phyloP scores from a whole-genome alignment of 805 yeast species.

The Torulaspora delbrueckii region DNA sequence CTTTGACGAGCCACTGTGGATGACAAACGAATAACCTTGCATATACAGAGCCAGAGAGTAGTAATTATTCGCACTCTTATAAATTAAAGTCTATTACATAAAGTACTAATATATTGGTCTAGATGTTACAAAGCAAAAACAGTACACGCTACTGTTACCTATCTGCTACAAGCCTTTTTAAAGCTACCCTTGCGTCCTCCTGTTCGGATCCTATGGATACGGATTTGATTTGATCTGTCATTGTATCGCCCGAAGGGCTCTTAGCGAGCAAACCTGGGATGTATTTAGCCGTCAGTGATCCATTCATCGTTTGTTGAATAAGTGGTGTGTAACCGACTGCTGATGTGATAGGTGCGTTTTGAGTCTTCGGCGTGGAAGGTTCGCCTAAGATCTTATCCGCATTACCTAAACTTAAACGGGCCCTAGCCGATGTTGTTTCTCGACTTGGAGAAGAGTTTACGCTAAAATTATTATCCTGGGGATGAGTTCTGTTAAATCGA shows the following conservation, averaged over 20 bases:
- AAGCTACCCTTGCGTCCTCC: constrained; percentile 33
- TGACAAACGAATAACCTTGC: constrained; percentile 7
- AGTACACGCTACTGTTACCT: neutral
- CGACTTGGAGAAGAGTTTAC: constrained; percentile 7
- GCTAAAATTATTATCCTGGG: constrained; percentile 4
- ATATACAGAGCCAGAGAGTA: neutral
- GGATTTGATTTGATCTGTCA: constrained; percentile 7
- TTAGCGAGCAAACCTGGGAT: constrained; percentile 14
- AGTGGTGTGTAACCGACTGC: constrained; percentile 32
- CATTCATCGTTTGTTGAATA: constrained; percentile 34
- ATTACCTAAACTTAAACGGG: neutral
- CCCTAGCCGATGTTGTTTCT: neutral
- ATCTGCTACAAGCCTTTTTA: constrained; percentile 27
- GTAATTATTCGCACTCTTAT: neutral
- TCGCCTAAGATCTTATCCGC: constrained; percentile 7
- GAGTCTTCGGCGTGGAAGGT: constrained; percentile 18
- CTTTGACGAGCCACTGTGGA: constrained; percentile 72
- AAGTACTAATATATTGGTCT: neutral
- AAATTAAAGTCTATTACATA: neutral
- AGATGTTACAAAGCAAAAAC: neutral
- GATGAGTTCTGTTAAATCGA: neutral
- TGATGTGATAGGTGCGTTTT: constrained; percentile 14
- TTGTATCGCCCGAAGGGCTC: neutral
- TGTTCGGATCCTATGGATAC: constrained; percentile 12
- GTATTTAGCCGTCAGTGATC: constrained; percentile 23